These are phyloP conservation scores for Sporothrix pseudoabietina DNA, from an alignment of 2,329 filamentous ascomycete species.

Conservation along the genomic window DNA sequence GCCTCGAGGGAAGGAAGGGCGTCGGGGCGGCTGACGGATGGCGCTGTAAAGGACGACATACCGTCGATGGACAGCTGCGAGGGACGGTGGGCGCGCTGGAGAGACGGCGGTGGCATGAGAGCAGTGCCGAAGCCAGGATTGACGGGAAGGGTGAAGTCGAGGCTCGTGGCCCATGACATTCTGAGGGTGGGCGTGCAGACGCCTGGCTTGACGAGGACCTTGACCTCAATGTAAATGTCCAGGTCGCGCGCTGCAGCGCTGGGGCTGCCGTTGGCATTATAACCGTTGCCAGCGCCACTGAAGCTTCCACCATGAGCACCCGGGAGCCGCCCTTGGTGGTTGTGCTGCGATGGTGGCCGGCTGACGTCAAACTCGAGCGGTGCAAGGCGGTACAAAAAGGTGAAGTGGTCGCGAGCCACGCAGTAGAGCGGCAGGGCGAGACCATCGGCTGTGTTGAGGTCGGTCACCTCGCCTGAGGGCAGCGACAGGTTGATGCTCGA, in stretches of 20 bases:
- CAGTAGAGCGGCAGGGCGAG: slow-evolving; percentile 61
- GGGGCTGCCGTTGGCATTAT: neutral
- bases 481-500: slow-evolving; percentile 61
- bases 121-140: slow-evolving; percentile 62
- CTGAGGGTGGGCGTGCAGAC: slow-evolving; percentile 62
- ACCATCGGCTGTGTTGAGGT: slow-evolving; percentile 52
- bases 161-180: slow-evolving; percentile 68
- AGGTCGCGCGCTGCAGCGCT: slow-evolving; percentile 50
- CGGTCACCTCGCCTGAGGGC: slow-evolving; percentile 59
- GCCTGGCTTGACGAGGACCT: slow-evolving; percentile 57
- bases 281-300: neutral
- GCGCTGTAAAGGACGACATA: slow-evolving; percentile 58
- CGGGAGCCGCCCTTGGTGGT: neutral
- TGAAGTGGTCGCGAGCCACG: slow-evolving; percentile 73
- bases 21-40: slow-evolving; percentile 61
- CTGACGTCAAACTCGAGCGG: slow-evolving; percentile 52
- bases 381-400: slow-evolving; percentile 69
- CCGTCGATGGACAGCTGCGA: slow-evolving; percentile 65
- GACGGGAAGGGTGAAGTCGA: slow-evolving; percentile 69
- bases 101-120: slow-evolving; percentile 54
- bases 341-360: slow-evolving; percentile 40
- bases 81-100: slow-evolving; percentile 63
- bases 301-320: slow-evolving; percentile 2
- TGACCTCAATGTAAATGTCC: slow-evolving; percentile 62
- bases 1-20: slow-evolving; percentile 62